Evolutionary conservation across 495 filamentous ascomycete genomes (phyloP).

Genomic region (Clavariopsis aquatica): DNA sequence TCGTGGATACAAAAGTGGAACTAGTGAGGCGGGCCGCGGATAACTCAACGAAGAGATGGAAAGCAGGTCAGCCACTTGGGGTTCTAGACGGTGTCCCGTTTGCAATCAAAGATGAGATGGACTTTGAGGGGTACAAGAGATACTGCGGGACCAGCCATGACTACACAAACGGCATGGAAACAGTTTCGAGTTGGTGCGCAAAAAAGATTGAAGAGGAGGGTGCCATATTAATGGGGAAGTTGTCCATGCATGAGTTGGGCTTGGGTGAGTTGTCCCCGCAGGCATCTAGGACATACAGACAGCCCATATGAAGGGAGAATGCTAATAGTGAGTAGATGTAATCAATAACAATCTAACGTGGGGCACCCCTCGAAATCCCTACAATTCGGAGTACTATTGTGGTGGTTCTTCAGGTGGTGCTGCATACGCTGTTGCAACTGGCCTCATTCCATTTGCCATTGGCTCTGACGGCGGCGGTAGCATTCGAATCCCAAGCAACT

Average conservation of each 20-base stretch:
- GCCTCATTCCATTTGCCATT: constrained; percentile 77
- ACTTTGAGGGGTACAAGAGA: constrained; percentile 71
- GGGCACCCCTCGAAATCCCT: constrained; percentile 83
- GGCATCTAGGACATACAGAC: too few relatives aligned
- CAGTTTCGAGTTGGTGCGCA: constrained; percentile 71
- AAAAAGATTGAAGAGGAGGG: constrained; percentile 74
- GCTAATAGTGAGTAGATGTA: constrained; percentile 55
- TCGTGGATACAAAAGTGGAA: constrained; percentile 61
- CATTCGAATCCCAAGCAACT: constrained; percentile 77
- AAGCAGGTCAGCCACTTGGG: constrained; percentile 61
- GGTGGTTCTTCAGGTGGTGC: constrained; percentile 87
- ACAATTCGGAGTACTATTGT: constrained; percentile 77
- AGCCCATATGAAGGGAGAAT: not conserved
- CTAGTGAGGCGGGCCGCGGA: constrained; percentile 65
- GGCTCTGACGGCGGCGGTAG: constrained; percentile 88
- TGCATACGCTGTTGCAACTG: constrained; percentile 73
- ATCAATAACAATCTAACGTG: constrained; percentile 79
- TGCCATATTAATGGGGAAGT: constrained; percentile 79
- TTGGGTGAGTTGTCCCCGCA: constrained; percentile 51
- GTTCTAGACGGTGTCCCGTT: constrained; percentile 83
- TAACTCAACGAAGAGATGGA: constrained; percentile 70
- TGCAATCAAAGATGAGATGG: constrained; percentile 83
- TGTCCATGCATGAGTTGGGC: constrained; percentile 91
- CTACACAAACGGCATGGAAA: constrained; percentile 46
- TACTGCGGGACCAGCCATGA: constrained; percentile 56